Evolutionary conservation across 192 early-diverging fungal genomes (phyloP), one percentile per base, ranked within the genome.

Genomic region (Coemansia sp.): DNA sequence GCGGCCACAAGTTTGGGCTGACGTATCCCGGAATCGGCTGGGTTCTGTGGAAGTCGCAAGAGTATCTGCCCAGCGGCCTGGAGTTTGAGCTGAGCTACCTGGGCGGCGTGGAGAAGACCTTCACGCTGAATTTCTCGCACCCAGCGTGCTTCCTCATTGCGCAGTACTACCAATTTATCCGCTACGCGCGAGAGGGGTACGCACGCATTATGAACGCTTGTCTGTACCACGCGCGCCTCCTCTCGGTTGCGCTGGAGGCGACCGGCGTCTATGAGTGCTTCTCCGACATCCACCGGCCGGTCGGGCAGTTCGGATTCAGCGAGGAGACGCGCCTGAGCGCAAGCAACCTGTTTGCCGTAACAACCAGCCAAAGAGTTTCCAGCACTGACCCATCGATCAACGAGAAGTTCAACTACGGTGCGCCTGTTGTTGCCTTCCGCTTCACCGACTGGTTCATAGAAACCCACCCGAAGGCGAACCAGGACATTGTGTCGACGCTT

Each of bases 1-100:
- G 88, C 46, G 91, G 92, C 48, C 91, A 93, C 87, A 94, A 94
- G 72, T 94, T 84, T 79, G 92, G 92, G n/a, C 83, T 94, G 36
- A 83, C 86, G 10, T 92, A 92, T 67, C 85, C 91, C 5, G 92
- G 92, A 48, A 79, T 94, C 52, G 92, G 92, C 38, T 94, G 92
- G 92, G 82, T 86, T 40, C 53, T 94, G 23, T 94, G 93, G 93
- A 82, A 83, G 50, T 75, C 79, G 56, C 57, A 75, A 19, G 84
- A 87, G 52, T 90, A 81, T 62, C 81, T 92, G 20, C 93, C 93
- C 9, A 79, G 86, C 34, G 90, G 85, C 23, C 82, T 94, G 62
- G 84, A 90, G 23, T 91, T 94, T 66, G 86, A 89, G 56, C 70
- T 92, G 17, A 86, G 87, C 66, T 93, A 92, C 61, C 84, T 92